Base-by-base conservation (phyloP, 2,329 filamentous ascomycete species). In the Exophiala lecanii-corni region DNA sequence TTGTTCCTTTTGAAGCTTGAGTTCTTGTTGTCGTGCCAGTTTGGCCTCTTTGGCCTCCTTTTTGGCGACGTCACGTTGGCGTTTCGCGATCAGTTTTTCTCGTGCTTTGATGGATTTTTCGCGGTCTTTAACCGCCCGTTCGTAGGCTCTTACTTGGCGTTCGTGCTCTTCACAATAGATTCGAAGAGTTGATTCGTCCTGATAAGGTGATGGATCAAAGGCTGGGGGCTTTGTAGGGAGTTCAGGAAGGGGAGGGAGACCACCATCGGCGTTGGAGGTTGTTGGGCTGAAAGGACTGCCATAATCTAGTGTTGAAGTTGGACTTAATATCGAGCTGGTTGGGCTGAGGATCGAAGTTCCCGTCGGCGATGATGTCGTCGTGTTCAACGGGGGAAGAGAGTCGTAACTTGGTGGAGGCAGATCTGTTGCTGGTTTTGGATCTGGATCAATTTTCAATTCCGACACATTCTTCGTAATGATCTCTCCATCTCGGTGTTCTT, bases 161-260 rank as follows among this genome's bases (percentile, higher is more conserved):
- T 78, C 76, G 42, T 79, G 72, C 55, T 87, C 82, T 44, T 82
- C 84, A 55, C 86, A 80, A 1, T 81, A 82, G 30, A 79, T 72
- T 55, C 84, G 86, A 6, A 79, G 76, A 19, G 77, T 69, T 5
- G 79, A 75, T 56, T 82, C 82, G 62, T 86, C 79, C 2, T 73
- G 66, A 58, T 78, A 81, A 35, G 71, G 65, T 33, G 70, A 68
- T 1, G 81, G 60, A 53, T 88, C 74, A 2, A 82, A 74, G 2
- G 70, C 64, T 2, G 69, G 57, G 2, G 79, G 80, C 37, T 75
- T 69, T 4, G 66, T 50, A 1, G 84, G 84, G 3, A 74, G 57
- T 6, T 66, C 59, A 6, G 74, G 73, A 9, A 78, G 62, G 1
- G 70, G 66, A 13, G 73, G 73, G 3, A 76, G 57, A 12, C 39